A percentile compares a stretch with the other conserved stretches of the same genome.
Evolutionary conservation across 768 basidiomycete genomes (phyloP).

Genomic region (Tricholoma matsutake): DNA sequence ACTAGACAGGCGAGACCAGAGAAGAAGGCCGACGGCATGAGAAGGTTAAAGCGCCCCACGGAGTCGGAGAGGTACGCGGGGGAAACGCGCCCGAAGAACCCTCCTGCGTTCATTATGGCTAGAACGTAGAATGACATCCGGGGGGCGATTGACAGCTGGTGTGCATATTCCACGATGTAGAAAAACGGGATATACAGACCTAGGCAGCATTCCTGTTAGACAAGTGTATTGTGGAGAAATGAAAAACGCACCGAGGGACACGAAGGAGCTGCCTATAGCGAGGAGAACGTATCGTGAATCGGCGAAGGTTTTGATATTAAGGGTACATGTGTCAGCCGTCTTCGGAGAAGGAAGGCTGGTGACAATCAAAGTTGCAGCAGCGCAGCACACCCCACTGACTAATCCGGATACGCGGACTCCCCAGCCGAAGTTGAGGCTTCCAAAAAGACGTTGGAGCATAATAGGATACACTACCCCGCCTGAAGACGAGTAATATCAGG

Average conservation of each 20-base stretch:
- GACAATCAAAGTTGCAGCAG: slow-evolving; percentile 46
- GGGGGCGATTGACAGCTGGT: slow-evolving; percentile 37
- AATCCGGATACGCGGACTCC: slow-evolving; percentile 57
- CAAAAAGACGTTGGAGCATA: slow-evolving; percentile 56
- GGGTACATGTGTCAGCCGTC: slow-evolving; percentile 25
- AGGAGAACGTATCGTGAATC: slow-evolving; percentile 55
- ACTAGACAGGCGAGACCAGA: slow-evolving; percentile 57
- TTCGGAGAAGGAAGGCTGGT: slow-evolving; percentile 29
- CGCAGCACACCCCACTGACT: slow-evolving; percentile 45
- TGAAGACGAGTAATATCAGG: slow-evolving; percentile 14
- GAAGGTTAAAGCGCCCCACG: slow-evolving; percentile 65
- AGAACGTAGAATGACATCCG: slow-evolving; percentile 51
- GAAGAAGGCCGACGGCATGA: slow-evolving; percentile 59
- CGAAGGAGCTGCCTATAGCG: slow-evolving; percentile 50
- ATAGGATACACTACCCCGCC: slow-evolving; percentile 74
- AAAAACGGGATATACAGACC: slow-evolving; percentile 73
- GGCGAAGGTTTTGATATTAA: slow-evolving; percentile 34
- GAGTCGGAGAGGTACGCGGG: slow-evolving; percentile 65
- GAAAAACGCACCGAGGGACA: slow-evolving; percentile 52
- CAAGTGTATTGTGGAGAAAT: background rate
- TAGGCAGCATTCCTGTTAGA: slow-evolving; percentile 20
- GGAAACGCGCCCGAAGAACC: slow-evolving; percentile 59
- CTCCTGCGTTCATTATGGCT: slow-evolving; percentile 67
- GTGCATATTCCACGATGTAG: slow-evolving; percentile 62
- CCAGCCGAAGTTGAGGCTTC: slow-evolving; percentile 57